Evolutionary conservation across 148 eudicot species (phyloP), one percentile per base, ranked within the genome.

Genomic region (Gaultheria prostrata): DNA sequence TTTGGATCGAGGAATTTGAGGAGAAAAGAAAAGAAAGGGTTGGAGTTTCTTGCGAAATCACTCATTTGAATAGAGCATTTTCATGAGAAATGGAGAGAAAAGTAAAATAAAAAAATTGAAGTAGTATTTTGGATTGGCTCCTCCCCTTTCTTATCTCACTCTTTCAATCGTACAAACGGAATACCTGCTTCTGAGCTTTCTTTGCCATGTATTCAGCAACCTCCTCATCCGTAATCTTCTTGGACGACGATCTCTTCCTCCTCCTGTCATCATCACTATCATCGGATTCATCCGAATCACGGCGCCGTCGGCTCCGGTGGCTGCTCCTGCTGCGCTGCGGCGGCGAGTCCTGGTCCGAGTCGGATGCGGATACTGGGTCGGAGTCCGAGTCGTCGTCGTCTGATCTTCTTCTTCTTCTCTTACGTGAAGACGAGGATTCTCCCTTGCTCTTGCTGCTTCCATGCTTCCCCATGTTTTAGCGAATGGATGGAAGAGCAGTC

Each of bases 121-220:
- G n/a, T n/a, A n/a, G n/a, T n/a, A n/a, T n/a, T n/a, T n/a, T n/a
- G n/a, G n/a, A n/a, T n/a, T n/a, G n/a, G n/a, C n/a, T n/a, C n/a
- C n/a, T n/a, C n/a, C n/a, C n/a, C n/a, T n/a, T n/a, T n/a, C n/a
- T n/a, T n/a, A n/a, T n/a, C n/a, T n/a, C n/a, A n/a, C n/a, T n/a
- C n/a, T n/a, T n/a, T 48, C 6, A 24, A 84, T 56, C 70, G 26
- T 0, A 45, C 48, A 33, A 82, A 26, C 6, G 7, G 24, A 33
- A 4, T 39, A 87, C 94, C 90, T 94, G 94, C 70, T 93, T 95
- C 86, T 92, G 93, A 15, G 98, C 99, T 48, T 92, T 96, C 81
- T 94, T 96, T 18, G 94, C 92, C 46, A 96, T 61, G 78, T 96
- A 96, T 83, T 90, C 95, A 2, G 92, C 85, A 17, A 96, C 90